Base-by-base conservation (phyloP, 441 rosid species). In the Arabidopsis lyrata region DNA sequence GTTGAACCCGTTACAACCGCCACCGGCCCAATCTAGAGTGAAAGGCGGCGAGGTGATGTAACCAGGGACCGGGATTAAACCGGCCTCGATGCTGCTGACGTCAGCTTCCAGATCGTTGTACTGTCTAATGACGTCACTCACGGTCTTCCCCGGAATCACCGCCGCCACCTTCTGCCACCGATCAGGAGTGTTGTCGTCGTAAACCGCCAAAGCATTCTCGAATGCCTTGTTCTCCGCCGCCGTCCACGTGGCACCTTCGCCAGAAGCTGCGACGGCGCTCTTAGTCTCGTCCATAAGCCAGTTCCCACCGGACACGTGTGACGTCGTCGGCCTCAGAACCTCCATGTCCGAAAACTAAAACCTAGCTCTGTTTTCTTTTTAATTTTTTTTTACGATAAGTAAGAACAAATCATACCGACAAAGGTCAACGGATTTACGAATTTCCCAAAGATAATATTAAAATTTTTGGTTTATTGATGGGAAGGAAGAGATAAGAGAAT, bases 91-190 rank as follows among this genome's bases (percentile, higher is more conserved):
- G 50, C 70, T 86, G 73, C 78, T 84, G 68, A 89, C 85, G 69
- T 89, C 94, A 75, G 79, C 88, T 80, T 82, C 94, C 73, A 89
- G 77, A 16, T 87, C 86, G 66, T 74, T 79, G n/a, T 89, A 89
- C 71, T 89, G 94, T 76, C 58, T 85, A 15, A 86, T 72, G 64
- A 89, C 88, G 73, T 89, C 94, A 18, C 79, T 78, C 10, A 86
- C 91, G 0, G 94, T 85, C 77, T 89, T 89, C 55, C 94, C 94
- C 0, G 94, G 94, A 50, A 87, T 87, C 84, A 82, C 80, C 5
- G 82, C 85, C 1, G 91, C 91, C 29, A 89, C 86, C 47, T 82
- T 84, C 63, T 84, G 77, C 94, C 94, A 89, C 63, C 94, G 84
- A 52, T 89, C 94, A 11, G 87, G 87, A 12, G 86, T 84, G 32